Conservation (phyloP, 345 rosid genomes). For the Diplotaxis tenuifolia region DNA sequence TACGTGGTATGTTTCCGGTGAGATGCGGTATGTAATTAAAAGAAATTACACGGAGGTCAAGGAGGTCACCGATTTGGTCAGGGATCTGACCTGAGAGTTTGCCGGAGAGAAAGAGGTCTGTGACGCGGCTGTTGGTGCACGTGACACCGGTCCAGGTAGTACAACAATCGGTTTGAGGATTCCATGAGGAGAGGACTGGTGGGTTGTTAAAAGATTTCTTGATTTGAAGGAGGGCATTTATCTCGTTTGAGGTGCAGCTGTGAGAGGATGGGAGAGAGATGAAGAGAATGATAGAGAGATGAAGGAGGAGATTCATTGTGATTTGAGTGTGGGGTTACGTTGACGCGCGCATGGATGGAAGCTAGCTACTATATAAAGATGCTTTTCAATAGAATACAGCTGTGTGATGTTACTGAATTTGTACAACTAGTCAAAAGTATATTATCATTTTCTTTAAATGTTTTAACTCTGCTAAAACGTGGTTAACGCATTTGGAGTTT, state of each 20-base stretch:
- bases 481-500: too few species aligned
- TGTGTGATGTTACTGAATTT: too few species aligned
- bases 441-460: too few species aligned
- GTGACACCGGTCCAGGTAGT: conserved; percentile 56
- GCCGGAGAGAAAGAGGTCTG: conserved; percentile 52
- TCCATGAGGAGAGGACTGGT: conserved; percentile 68
- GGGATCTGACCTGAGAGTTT: conserved; percentile 69
- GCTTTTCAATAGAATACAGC: too few species aligned
- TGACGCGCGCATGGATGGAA: neutral
- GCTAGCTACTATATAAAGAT: too few species aligned
- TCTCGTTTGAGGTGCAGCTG: conserved; percentile 53
- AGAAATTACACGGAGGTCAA: conserved; percentile 47
- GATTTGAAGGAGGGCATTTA: conserved; percentile 58
- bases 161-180: conserved; percentile 65
- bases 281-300: neutral
- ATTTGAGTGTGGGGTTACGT: neutral
- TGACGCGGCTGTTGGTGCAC: conserved; percentile 57
- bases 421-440: too few species aligned
- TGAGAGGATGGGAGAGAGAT: conserved; percentile 30
- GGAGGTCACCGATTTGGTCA: conserved; percentile 54
- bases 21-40: too few species aligned
- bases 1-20: too few species aligned
- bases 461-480: too few species aligned
- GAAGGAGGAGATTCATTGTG: conserved; percentile 29
- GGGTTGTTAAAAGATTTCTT: conserved; percentile 57